Percentiles rank a stretch among this genome's conserved stretches.
Evolutionary conservation across 1,284 basidiomycete species (phyloP).

Genomic region (Malassezia yamatoensis): DNA sequence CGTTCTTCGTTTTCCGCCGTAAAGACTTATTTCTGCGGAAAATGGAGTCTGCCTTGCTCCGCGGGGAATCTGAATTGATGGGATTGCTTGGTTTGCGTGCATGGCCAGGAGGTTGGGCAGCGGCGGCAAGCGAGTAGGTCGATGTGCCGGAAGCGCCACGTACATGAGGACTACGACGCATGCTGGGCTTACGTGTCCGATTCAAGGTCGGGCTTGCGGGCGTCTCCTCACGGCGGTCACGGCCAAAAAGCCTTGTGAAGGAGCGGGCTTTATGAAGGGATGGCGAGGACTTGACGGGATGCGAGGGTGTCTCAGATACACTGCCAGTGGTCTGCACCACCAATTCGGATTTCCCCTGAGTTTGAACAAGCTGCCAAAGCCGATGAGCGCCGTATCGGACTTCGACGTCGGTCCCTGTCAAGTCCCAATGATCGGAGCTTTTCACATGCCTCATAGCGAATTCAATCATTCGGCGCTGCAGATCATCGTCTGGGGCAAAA

Average conservation of each 20-base stretch:
- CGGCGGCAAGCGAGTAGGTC: neutral
- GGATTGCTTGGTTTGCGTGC: neutral
- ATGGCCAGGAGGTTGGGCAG: neutral
- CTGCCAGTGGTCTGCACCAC: too few species aligned
- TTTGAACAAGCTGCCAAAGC: constrained; percentile 6
- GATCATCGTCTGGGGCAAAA: constrained; percentile 3
- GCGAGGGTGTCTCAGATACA: neutral
- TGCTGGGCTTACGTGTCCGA: neutral
- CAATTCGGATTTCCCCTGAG: neutral
- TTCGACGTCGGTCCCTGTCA: neutral
- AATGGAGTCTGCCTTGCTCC: neutral
- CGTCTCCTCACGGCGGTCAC: neutral
- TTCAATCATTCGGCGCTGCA: constrained; percentile 3
- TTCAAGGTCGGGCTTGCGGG: neutral
- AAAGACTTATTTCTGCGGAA: neutral
- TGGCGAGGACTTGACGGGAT: neutral
- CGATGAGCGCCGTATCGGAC: constrained; percentile 3
- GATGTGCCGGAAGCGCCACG: neutral
- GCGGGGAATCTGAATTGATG: neutral
- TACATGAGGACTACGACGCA: neutral
- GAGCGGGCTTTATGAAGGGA: constrained; percentile 10
- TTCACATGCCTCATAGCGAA: constrained; percentile 6
- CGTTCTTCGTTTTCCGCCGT: neutral
- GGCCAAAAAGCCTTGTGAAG: constrained; percentile 4
- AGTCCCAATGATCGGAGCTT: neutral